Evolutionary conservation across 192 early-diverging fungal species (phyloP).

Genomic region (Chytriomyces sp.): DNA sequence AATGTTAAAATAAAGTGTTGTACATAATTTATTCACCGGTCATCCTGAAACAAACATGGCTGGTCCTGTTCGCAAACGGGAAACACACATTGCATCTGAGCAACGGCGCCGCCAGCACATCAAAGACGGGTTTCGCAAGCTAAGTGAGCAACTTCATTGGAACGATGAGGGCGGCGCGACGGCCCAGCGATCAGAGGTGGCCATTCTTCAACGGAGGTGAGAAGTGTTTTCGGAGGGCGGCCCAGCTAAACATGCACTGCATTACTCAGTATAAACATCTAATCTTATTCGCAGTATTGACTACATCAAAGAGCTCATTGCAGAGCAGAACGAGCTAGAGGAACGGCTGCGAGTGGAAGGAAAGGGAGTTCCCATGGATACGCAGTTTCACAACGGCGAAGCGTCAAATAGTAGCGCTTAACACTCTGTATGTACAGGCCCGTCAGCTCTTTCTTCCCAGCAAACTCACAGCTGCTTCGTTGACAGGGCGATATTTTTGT

Average conservation of each 20-base stretch:
- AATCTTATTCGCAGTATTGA: slow-evolving; percentile 38
- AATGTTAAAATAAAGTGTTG: not conserved
- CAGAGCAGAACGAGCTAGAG: slow-evolving; percentile 10
- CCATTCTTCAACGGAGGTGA: slow-evolving; percentile 74
- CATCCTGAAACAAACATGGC: not conserved
- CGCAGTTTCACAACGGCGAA: no score
- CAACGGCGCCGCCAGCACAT: slow-evolving; percentile 93
- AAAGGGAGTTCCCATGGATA: slow-evolving; percentile 4
- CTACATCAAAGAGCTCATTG: slow-evolving; percentile 41
- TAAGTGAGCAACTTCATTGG: slow-evolving; percentile 64
- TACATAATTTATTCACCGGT: not conserved
- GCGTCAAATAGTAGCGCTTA: no score
- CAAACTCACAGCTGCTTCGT: no score
- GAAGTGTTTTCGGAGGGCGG: not conserved
- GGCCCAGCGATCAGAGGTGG: slow-evolving; percentile 77
- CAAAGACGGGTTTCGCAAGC: slow-evolving; percentile 84
- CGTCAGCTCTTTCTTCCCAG: not conserved
- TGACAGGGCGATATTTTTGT: not conserved
- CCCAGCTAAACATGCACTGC: not conserved
- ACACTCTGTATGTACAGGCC: not conserved
- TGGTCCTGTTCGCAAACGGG: slow-evolving; percentile 25
- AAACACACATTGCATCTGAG: slow-evolving; percentile 87
- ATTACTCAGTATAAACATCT: no score
- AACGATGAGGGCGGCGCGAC: slow-evolving; percentile 14
- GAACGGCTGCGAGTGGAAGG: slow-evolving; percentile 2